Evolutionary conservation across 768 basidiomycete species (phyloP).

Genomic region (Rhodotorula sphaerocarpa): DNA sequence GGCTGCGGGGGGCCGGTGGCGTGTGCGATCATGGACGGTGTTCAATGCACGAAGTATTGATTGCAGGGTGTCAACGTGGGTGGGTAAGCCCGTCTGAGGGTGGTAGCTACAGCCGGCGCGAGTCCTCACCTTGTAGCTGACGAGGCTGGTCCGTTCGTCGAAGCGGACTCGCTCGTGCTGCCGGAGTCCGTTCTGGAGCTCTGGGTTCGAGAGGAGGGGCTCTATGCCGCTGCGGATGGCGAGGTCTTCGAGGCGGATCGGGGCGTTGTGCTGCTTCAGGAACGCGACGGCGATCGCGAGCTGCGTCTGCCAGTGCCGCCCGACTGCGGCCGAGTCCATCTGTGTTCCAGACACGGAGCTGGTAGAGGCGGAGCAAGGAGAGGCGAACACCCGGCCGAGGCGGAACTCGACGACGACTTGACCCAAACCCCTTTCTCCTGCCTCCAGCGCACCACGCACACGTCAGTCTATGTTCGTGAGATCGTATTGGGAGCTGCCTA

Average conservation of each 20-base stretch:
- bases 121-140: conserved; percentile 68
- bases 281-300: conserved; percentile 73
- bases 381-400: not conserved
- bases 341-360: not conserved
- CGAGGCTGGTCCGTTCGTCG: conserved; percentile 75
- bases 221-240: conserved; percentile 66
- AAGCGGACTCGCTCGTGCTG: conserved; percentile 69
- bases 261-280: conserved; percentile 59
- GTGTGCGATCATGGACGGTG: no score
- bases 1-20: conserved; percentile 50
- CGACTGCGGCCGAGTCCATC: conserved; percentile 38
- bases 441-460: no score
- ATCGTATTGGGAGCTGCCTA: no score
- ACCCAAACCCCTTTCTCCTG: no score
- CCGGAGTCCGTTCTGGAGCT: conserved; percentile 71
- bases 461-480: no score
- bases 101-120: no score
- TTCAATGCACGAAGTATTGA: no score
- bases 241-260: conserved; percentile 79
- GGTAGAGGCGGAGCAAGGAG: not conserved
- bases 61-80: no score
- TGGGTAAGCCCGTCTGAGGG: no score
- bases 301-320: conserved; percentile 75
- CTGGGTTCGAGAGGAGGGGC: conserved; percentile 61
- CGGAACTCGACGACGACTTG: no score